Percentiles rank a stretch among this genome's conserved stretches.
phyloP scores from a whole-genome alignment of 257 asterid species.

The Echium plantagineum region DNA sequence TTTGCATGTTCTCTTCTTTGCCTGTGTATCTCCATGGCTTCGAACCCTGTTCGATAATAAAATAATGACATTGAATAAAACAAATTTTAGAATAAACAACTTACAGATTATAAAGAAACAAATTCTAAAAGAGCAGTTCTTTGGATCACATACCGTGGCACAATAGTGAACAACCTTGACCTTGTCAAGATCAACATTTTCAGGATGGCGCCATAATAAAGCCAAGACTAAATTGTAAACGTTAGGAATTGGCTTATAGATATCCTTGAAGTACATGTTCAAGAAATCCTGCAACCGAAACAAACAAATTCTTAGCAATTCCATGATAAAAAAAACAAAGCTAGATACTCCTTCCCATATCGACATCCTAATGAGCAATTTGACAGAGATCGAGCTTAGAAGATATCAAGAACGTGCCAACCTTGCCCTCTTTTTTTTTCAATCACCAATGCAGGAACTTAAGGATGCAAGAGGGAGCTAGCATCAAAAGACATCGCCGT shows the following conservation, averaged over 20 bases:
- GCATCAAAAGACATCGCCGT: no score
- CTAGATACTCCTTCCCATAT: no score
- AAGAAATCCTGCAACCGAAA: conserved; percentile 31
- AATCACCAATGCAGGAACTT: no score
- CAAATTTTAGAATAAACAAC: background rate
- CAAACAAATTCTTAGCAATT: no score
- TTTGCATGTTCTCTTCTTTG: conserved; percentile 10
- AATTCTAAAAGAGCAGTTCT: background rate
- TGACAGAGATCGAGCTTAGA: no score
- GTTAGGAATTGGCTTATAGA: conserved; percentile 27
- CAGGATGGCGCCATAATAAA: conserved; percentile 51
- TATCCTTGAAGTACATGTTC: conserved; percentile 36
- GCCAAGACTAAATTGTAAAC: conserved; percentile 36
- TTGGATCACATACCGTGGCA: conserved; percentile 30
- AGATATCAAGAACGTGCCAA: no score
- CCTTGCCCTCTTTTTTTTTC: no score
- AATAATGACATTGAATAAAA: background rate
- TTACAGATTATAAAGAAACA: no score
- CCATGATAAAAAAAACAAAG: no score
- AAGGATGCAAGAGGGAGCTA: no score
- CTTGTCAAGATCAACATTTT: conserved; percentile 32
- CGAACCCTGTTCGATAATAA: conserved; percentile 2
- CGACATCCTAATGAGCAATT: no score
- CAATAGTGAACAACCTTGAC: conserved; percentile 49
- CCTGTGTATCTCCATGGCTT: conserved; percentile 14